phyloP scores from a whole-genome alignment of 2,329 filamentous ascomycete species.

The Lachnum nothofagi region DNA sequence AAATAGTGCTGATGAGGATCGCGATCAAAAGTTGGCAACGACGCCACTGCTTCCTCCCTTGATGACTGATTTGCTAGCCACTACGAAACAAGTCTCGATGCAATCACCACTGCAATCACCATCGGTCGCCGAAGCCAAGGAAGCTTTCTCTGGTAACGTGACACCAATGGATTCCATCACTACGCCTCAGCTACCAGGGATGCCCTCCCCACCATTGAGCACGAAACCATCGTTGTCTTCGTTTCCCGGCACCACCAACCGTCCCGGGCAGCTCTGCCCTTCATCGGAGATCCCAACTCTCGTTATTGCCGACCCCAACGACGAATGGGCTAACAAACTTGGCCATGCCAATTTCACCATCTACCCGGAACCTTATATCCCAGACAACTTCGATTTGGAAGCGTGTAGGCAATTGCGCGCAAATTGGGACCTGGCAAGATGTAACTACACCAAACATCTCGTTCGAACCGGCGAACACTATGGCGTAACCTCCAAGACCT shows the following conservation, averaged over 20 bases:
- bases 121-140: constrained; percentile 56
- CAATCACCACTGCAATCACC: constrained; percentile 85
- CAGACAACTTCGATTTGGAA: constrained; percentile 51
- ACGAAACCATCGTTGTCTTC: constrained; percentile 73
- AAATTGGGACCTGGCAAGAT: constrained; percentile 78
- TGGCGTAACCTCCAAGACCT: constrained; percentile 82
- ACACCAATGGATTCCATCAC: constrained; percentile 40
- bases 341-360: constrained; percentile 95
- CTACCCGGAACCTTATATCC: constrained; percentile 71
- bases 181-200: constrained; percentile 41
- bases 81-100: constrained; percentile 49
- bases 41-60: constrained; percentile 83
- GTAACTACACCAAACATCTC: constrained; percentile 84
- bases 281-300: constrained; percentile 58
- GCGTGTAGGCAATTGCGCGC: constrained; percentile 61
- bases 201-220: constrained; percentile 69
- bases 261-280: constrained; percentile 44
- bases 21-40: constrained; percentile 62
- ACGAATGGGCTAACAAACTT: constrained; percentile 78
- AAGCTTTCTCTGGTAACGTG: constrained; percentile 36
- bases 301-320: constrained; percentile 62
- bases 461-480: constrained; percentile 87
- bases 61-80: constrained; percentile 49
- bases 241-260: constrained; percentile 44
- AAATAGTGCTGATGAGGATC: constrained; percentile 44